These are phyloP conservation scores for Monosporozyma aerobia DNA, from an alignment of 805 yeast genomes.

Conservation along the genomic window DNA sequence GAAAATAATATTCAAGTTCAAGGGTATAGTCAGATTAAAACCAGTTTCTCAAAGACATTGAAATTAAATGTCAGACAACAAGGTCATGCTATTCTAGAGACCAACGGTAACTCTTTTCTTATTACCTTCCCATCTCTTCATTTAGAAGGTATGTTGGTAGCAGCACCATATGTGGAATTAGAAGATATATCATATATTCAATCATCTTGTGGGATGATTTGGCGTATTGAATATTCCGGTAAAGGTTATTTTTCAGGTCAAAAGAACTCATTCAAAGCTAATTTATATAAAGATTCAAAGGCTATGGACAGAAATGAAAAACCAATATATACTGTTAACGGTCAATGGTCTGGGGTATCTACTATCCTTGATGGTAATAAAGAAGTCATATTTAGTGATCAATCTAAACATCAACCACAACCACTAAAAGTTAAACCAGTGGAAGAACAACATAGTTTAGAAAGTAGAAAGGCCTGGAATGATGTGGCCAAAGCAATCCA, in stretches of 20 bases:
- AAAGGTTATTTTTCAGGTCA: conserved; percentile 96
- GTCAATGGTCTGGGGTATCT: conserved; percentile 87
- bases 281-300: conserved; percentile 48
- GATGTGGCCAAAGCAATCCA: conserved; percentile 83
- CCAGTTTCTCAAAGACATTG: conserved; percentile 66
- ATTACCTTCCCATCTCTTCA: conserved; percentile 88
- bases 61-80: conserved; percentile 80
- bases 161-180: conserved; percentile 88
- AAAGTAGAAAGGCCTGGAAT: conserved; percentile 82
- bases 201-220: conserved; percentile 66
- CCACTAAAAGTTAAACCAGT: conserved; percentile 67
- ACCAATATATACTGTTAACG: conserved; percentile 69
- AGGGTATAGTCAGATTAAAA: conserved; percentile 85
- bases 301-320: conserved; percentile 46
- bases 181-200: conserved; percentile 81
- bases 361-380: conserved; percentile 40
- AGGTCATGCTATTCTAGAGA: conserved; percentile 78
- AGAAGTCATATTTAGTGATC: conserved; percentile 52
- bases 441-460: conserved; percentile 70
- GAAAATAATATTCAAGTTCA: conserved; percentile 59
- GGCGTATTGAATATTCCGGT: conserved; percentile 74
- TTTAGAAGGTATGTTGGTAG: conserved; percentile 84
- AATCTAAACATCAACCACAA: conserved; percentile 40
- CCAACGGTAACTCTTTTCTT: conserved; percentile 57
- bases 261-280: conserved; percentile 84